These are phyloP conservation scores for Colletotrichum scovillei DNA, from an alignment of 2,329 filamentous ascomycete genomes.

Conservation along the genomic window DNA sequence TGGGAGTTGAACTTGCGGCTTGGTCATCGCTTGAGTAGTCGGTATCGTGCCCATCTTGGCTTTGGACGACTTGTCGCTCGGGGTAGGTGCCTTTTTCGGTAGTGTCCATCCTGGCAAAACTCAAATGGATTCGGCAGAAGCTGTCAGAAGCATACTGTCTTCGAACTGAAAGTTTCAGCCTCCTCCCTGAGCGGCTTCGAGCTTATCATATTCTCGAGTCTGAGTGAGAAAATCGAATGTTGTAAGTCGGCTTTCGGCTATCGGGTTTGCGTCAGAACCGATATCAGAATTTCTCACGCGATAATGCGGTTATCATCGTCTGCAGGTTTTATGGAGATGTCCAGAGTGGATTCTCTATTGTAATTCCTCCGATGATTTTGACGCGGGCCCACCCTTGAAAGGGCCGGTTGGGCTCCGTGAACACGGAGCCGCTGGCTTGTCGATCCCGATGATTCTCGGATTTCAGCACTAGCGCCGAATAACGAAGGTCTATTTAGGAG, in stretches of 20 bases:
- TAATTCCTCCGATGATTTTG: background rate
- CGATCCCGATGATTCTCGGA: constrained; percentile 1
- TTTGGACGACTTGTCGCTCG: background rate
- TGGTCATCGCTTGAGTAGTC: background rate
- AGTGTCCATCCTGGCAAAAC: background rate
- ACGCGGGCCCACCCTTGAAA: background rate
- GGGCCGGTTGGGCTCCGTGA: background rate
- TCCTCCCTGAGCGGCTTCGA: background rate
- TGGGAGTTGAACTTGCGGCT: background rate
- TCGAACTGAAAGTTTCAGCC: background rate
- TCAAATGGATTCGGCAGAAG: background rate
- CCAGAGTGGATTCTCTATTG: background rate
- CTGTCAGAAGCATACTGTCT: background rate
- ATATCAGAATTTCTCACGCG: background rate
- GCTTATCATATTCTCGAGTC: background rate
- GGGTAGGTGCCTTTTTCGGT: constrained; percentile 10
- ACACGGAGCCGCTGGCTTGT: background rate
- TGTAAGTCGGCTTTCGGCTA: constrained; percentile 26
- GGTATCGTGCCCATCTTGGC: background rate
- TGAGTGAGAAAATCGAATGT: constrained; percentile 4
- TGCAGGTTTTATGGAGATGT: background rate
- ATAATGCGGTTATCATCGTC: background rate
- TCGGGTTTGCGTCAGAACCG: constrained; percentile 20
- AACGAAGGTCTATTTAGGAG: background rate
- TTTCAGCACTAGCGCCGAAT: background rate